Evolutionary conservation across 495 filamentous ascomycete species (phyloP).

Genomic region (Neurospora terricola): DNA sequence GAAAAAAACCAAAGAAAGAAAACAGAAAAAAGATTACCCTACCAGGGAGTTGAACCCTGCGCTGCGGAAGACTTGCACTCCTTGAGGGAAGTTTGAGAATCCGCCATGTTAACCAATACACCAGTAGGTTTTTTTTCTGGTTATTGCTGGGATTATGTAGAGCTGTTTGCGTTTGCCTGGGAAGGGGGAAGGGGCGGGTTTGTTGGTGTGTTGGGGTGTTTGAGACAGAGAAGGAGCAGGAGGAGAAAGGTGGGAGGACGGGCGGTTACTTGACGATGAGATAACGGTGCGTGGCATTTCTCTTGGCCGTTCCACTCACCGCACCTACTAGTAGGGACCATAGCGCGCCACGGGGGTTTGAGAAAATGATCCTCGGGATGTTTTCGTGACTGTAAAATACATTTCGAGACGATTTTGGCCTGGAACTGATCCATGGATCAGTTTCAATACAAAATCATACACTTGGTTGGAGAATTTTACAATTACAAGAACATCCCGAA

Average conservation of each 20-base stretch:
- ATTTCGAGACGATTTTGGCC: too few species aligned
- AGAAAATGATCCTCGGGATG: too few species aligned
- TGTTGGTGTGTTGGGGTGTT: neutral
- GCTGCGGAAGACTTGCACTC: neutral
- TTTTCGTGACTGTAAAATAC: too few species aligned
- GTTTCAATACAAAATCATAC: too few species aligned
- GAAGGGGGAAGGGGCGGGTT: neutral
- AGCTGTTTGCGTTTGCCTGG: neutral
- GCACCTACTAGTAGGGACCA: too few species aligned
- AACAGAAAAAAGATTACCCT: neutral
- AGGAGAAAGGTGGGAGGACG: neutral
- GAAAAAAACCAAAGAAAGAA: neutral
- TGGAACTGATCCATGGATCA: too few species aligned
- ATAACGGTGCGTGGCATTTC: neutral
- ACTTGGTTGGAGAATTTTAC: too few species aligned
- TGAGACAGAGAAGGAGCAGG: neutral
- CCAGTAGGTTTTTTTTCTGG: neutral
- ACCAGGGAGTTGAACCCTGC: neutral
- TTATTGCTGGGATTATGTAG: neutral
- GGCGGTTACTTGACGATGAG: neutral
- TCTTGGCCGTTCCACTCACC: too few species aligned
- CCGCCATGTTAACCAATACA: neutral
- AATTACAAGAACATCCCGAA: too few species aligned
- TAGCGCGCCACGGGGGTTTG: too few species aligned
- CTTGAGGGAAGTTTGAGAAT: neutral